These are phyloP conservation scores for Blastocystis sp. DNA, from an alignment of 352 stramenopile species.

Conservation along the genomic window DNA sequence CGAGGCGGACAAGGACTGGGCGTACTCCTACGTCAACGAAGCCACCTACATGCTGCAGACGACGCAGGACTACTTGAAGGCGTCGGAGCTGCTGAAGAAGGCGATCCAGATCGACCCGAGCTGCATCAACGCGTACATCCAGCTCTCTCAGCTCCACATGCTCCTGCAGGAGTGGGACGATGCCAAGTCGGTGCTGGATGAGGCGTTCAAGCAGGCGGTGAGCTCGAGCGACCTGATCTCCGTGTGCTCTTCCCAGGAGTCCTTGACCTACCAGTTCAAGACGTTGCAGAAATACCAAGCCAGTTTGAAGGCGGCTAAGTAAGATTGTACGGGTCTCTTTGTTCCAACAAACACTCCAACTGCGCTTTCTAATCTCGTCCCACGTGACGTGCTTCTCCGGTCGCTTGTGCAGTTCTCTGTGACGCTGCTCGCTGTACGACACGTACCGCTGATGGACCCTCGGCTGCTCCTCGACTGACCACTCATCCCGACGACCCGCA, in stretches of 20 bases:
- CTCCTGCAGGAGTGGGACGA: conserved; percentile 43
- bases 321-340: not conserved
- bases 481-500: not conserved
- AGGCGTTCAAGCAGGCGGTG: conserved; percentile 25
- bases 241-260: conserved; percentile 26
- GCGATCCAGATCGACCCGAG: conserved; percentile 61
- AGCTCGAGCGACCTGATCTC: conserved; percentile 21
- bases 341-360: conserved; percentile 13
- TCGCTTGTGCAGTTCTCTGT: conserved; percentile 18
- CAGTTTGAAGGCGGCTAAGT: conserved; percentile 7
- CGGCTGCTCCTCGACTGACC: not conserved
- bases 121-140: conserved; percentile 53
- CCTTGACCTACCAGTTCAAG: conserved; percentile 25
- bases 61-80: conserved; percentile 40
- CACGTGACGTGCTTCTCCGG: conserved; percentile 30
- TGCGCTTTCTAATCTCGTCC: conserved; percentile 36
- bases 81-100: conserved; percentile 36
- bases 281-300: conserved; percentile 57
- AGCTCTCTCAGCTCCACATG: conserved; percentile 58
- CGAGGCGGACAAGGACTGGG: conserved; percentile 23
- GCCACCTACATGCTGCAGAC: conserved; percentile 20
- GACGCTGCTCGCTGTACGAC: not conserved
- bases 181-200: conserved; percentile 7
- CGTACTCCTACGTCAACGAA: conserved; percentile 69
- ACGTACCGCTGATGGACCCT: not conserved